phyloP scores from a whole-genome alignment of 495 filamentous ascomycete species.

The Xylaria intraflava region DNA sequence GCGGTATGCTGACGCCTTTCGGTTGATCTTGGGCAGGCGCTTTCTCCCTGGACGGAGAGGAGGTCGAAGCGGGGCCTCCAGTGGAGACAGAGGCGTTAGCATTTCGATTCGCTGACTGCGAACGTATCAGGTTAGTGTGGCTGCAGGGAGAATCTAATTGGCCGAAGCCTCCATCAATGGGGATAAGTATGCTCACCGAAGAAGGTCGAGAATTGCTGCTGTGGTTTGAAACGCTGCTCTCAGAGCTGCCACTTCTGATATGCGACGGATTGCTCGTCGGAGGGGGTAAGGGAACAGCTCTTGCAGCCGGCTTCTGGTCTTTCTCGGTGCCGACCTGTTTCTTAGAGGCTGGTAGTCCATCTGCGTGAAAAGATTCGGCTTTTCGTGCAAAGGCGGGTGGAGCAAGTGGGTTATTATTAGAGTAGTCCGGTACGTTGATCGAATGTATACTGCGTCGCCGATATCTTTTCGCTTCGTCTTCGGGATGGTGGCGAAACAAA shows the following conservation, averaged over 20 bases:
- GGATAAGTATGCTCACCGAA: slow-evolving; percentile 37
- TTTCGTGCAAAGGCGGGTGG: slow-evolving; percentile 35
- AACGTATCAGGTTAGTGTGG: slow-evolving; percentile 20
- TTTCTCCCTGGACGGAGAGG: slow-evolving; percentile 33
- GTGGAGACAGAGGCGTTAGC: slow-evolving; percentile 37
- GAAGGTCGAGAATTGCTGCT: slow-evolving; percentile 39
- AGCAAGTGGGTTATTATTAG: slow-evolving; percentile 32
- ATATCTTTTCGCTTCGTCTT: slow-evolving; percentile 68
- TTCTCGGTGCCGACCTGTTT: slow-evolving; percentile 28
- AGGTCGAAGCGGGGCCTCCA: slow-evolving; percentile 42
- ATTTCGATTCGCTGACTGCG: slow-evolving; percentile 44
- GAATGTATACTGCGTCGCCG: slow-evolving; percentile 77
- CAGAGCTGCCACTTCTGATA: slow-evolving; percentile 35
- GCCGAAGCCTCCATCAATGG: slow-evolving; percentile 15
- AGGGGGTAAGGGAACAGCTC: slow-evolving; percentile 18
- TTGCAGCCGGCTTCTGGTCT: slow-evolving; percentile 25
- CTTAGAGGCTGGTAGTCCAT: slow-evolving; percentile 27
- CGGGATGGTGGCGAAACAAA: slow-evolving; percentile 36
- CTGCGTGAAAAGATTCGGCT: slow-evolving; percentile 32
- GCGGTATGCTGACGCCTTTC: slow-evolving; percentile 56
- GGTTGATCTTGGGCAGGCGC: slow-evolving; percentile 44
- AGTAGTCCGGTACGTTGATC: slow-evolving; percentile 59
- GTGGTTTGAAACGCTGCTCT: slow-evolving; percentile 37
- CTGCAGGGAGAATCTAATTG: slow-evolving; percentile 32
- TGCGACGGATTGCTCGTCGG: slow-evolving; percentile 17